phyloP scores from a whole-genome alignment of 2,329 filamentous ascomycete genomes.

The Penicillium janthinellum region DNA sequence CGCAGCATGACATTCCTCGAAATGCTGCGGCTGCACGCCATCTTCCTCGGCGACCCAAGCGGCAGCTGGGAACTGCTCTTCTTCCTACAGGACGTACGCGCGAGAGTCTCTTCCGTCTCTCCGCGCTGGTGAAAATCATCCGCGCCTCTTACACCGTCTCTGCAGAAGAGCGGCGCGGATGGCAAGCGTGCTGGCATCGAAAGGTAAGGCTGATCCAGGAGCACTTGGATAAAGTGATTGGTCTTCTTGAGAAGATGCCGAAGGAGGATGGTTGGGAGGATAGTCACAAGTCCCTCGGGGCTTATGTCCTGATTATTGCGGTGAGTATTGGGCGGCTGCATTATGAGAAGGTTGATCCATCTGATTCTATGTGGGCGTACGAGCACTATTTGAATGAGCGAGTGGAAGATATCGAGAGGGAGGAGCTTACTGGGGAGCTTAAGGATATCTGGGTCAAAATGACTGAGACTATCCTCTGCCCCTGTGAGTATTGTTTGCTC shows the following conservation, averaged over 20 bases:
- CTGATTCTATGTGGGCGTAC: background rate
- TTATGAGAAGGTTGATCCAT: background rate
- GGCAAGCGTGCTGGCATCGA: background rate
- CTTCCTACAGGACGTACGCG: background rate
- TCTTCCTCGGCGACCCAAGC: too few species aligned
- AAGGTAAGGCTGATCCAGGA: background rate
- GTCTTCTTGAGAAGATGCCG: background rate
- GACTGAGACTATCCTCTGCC: background rate
- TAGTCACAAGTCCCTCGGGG: background rate
- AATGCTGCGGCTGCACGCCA: background rate
- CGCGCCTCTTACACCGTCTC: background rate
- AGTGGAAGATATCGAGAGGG: background rate
- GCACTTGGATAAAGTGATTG: background rate
- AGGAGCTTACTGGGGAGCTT: background rate
- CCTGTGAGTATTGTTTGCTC: background rate
- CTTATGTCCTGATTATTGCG: background rate
- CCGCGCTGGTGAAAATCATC: background rate
- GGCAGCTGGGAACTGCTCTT: background rate
- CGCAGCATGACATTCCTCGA: background rate
- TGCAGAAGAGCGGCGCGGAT: background rate
- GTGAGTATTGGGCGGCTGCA: background rate
- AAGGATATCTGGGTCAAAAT: background rate
- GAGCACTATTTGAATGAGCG: background rate
- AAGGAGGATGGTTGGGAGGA: background rate
- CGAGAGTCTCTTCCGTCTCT: background rate